phyloP scores from a whole-genome alignment of 2,329 filamentous ascomycete species.

The Sclerotinia trifoliorum region DNA sequence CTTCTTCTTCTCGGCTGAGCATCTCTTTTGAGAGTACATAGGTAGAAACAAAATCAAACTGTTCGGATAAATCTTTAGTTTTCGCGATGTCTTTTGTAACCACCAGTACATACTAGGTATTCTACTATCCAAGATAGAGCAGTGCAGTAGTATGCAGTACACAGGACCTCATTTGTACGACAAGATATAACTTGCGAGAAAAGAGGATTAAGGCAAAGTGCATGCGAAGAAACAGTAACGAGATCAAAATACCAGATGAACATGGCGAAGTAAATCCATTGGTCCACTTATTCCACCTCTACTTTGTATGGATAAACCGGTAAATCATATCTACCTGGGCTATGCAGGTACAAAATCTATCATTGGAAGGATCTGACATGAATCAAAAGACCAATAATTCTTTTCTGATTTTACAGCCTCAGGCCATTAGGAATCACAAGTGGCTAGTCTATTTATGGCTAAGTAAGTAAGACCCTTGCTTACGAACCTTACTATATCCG shows the following conservation, averaged over 20 bases:
- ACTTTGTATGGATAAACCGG: neutral
- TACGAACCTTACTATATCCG: neutral
- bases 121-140: neutral
- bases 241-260: conserved; percentile 14
- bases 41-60: neutral
- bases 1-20: neutral
- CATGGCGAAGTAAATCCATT: conserved; percentile 6
- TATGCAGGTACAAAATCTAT: neutral
- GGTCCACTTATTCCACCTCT: neutral
- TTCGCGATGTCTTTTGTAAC: conserved; percentile 7
- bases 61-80: conserved; percentile 1
- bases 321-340: neutral
- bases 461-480: neutral
- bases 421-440: neutral
- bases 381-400: no score
- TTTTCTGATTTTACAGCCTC: neutral
- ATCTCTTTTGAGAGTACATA: neutral
- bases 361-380: neutral
- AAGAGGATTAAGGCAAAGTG: conserved; percentile 9
- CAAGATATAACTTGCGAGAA: neutral
- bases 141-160: neutral
- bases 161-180: neutral
- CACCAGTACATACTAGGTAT: neutral
- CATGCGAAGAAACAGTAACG: conserved; percentile 4
- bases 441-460: neutral